phyloP scores from a whole-genome alignment of 23 red algal species.

The Gracilaria caudata region DNA sequence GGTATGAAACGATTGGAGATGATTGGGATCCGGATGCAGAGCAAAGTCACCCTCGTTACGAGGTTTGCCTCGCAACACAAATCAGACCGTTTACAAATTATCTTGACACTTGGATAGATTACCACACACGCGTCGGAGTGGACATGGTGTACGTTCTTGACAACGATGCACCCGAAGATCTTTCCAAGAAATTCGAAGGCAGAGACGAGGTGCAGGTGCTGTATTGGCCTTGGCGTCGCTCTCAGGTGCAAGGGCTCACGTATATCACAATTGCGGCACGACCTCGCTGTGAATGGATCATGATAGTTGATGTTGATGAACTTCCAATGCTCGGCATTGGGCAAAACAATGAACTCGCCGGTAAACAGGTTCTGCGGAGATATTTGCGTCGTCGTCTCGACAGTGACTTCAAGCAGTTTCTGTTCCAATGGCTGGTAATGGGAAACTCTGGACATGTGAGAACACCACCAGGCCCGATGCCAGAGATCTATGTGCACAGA shows the following conservation, averaged over 20 bases:
- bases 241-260: not conserved
- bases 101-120: slow-evolving; percentile 1
- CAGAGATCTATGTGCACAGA: slow-evolving; percentile 16
- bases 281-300: too few relatives aligned
- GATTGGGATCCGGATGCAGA: slow-evolving; percentile 5
- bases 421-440: slow-evolving; percentile 10
- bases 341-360: not conserved
- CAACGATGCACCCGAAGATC: slow-evolving; percentile 1
- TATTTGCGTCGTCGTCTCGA: not conserved
- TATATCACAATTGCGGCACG: not conserved
- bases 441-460: slow-evolving; percentile 6
- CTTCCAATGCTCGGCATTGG: slow-evolving; percentile 28
- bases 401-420: not conserved
- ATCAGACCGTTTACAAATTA: slow-evolving; percentile 8
- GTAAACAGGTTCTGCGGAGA: not conserved
- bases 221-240: too few relatives aligned
- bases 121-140: slow-evolving; percentile 7
- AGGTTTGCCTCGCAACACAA: slow-evolving; percentile 2
- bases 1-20: not conserved
- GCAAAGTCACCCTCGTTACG: not conserved
- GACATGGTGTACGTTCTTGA: slow-evolving; percentile 16
- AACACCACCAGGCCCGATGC: not conserved
- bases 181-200: not conserved
- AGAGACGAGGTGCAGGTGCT: slow-evolving; percentile 5
- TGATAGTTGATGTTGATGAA: slow-evolving; percentile 16